A percentile compares a stretch with the other conserved stretches of the same genome.
Conservation (phyloP, 2,329 filamentous ascomycete genomes). For the Aspergillus eucalypticola region DNA sequence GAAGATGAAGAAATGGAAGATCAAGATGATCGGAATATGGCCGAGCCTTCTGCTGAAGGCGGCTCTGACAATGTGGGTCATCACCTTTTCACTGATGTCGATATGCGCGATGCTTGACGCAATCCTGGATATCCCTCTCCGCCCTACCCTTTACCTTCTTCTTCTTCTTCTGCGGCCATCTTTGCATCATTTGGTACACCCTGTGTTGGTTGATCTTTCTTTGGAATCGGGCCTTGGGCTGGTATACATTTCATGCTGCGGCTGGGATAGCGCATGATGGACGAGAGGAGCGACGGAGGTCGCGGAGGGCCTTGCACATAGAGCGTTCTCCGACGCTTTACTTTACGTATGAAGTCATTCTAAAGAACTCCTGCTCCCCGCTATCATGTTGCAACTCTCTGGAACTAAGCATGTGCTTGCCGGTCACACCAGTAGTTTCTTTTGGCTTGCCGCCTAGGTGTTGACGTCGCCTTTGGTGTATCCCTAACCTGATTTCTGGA, state of each 20-base stretch:
- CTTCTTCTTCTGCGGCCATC: conserved; percentile 9
- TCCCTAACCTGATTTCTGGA: not conserved
- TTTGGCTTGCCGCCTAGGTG: conserved; percentile 15
- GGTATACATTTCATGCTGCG: conserved; percentile 14
- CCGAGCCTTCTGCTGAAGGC: conserved; percentile 45
- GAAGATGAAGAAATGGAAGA: conserved; percentile 89
- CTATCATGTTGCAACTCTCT: conserved; percentile 20
- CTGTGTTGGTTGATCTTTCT: not conserved
- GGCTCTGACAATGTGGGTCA: conserved; percentile 68
- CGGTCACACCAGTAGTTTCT: conserved; percentile 18
- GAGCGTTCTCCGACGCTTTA: conserved; percentile 24
- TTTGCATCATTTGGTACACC: conserved; percentile 6
- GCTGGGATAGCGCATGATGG: conserved; percentile 20
- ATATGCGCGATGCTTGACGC: conserved; percentile 58
- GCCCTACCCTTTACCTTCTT: conserved; percentile 11
- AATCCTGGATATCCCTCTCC: conserved; percentile 5
- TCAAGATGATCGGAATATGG: conserved; percentile 55
- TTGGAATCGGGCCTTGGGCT: not conserved
- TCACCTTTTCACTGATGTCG: conserved; percentile 61
- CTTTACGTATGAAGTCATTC: conserved; percentile 26
- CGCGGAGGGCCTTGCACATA: conserved; percentile 20
- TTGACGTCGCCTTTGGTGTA: conserved; percentile 11
- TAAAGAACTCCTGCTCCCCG: conserved; percentile 20
- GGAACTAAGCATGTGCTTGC: conserved; percentile 16
- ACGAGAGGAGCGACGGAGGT: conserved; percentile 19